Base-by-base conservation (phyloP, 495 filamentous ascomycete species). In the Trichoderma virens region DNA sequence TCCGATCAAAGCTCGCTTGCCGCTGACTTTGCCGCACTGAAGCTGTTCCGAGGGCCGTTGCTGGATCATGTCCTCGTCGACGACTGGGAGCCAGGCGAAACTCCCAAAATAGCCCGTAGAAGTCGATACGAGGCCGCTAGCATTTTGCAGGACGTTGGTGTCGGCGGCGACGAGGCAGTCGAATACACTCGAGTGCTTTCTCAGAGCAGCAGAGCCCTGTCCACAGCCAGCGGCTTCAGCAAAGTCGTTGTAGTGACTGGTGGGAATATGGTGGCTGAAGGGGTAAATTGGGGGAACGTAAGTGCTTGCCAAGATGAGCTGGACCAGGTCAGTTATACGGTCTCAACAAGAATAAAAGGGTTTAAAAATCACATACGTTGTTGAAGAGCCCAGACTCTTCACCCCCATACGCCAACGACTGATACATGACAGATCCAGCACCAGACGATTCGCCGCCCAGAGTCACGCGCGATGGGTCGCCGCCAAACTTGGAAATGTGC, bases 361-460 rank as follows among this genome's bases (percentile, higher is more conserved):
- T 2, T 13, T 14, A 13, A 13, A 56, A 56, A 1, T 30, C n/a
- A 30, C 51, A 11, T 14, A 56, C 51, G 51, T 18, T 56, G 51
- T 11, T 30, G 51, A 56, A 56, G 2, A 56, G 11, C n/a, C 51
- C 51, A 0, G 23, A 30, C 4, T 76, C 69, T 1, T 65, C 38
- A 9, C 74, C 72, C 3, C 68, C 74, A 56, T 75, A 71, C 30
- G 70, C 72, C 66, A 73, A 71, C 2, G 51, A 27, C 51, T 56
- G 51, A 30, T 56, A 56, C 51, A 56, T 56, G 51, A 86, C 77
- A 54, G 86, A 80, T 0, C 85, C 86, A 8, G 79, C 89, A 31
- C 90, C 90, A 3, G 90, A 87, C 6, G 84, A 88, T 64, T 91
- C 85, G 18, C 90, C 90, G 64, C 84, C 80, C 14, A 92, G 79